Conservation (phyloP, 306 rosid species). For the Citrullus colocynthis region DNA sequence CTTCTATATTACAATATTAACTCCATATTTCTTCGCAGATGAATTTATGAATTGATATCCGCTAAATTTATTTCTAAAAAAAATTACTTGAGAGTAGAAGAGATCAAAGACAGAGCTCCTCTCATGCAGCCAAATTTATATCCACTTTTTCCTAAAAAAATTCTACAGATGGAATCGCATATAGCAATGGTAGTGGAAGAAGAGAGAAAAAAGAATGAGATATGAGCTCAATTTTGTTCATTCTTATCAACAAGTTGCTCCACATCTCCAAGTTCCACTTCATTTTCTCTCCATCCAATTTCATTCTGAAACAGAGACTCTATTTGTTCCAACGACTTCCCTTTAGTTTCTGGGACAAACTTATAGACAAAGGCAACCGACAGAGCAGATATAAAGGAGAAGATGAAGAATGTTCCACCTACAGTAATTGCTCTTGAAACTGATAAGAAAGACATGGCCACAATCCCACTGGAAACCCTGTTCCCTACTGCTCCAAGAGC, state of each 20-base stretch:
- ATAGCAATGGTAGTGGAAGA: not conserved
- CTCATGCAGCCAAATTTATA: not conserved
- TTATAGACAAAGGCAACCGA: conserved; percentile 50
- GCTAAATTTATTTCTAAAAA: not conserved
- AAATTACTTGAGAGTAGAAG: not conserved
- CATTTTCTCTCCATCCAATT: conserved; percentile 28
- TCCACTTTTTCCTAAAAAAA: not conserved
- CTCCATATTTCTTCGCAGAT: not conserved
- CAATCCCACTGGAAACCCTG: conserved; percentile 71
- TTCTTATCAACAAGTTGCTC: conserved; percentile 74
- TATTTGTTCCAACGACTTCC: conserved; percentile 87
- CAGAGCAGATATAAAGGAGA: conserved; percentile 54
- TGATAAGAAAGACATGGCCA: conserved; percentile 89
- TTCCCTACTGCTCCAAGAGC: conserved; percentile 84
- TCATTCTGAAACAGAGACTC: conserved; percentile 61
- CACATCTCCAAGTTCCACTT: conserved; percentile 68
- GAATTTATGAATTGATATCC: not conserved
- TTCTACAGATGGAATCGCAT: not conserved
- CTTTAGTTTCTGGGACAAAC: conserved; percentile 79
- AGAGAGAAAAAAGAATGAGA: not conserved
- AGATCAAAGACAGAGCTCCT: not conserved
- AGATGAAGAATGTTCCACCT: conserved; percentile 63
- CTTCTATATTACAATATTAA: not conserved
- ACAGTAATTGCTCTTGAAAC: conserved; percentile 41
- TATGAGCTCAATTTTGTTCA: not conserved